Evolutionary conservation across 768 basidiomycete species (phyloP), one percentile per base, ranked within the genome.

Genomic region (Scleroderma citrinum): DNA sequence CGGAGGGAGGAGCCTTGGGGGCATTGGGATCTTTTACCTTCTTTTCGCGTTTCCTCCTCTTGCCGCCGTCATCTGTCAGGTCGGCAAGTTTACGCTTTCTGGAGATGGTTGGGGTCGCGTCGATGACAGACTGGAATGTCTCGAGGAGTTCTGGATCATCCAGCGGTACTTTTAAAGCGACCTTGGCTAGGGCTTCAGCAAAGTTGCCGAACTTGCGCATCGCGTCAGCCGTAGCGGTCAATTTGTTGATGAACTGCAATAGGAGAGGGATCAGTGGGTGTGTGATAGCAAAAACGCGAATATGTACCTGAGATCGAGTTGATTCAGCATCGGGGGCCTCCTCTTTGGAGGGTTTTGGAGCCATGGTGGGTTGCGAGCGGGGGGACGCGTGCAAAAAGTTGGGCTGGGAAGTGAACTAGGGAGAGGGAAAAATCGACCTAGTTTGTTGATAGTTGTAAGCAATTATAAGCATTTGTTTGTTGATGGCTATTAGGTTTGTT

Each of bases 1-100:
- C 92, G 7, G 89, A 89, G 13, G 92, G 78, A 23, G 95, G 94
- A 8, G 92, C 84, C 65, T 94, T 96, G 29, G 95, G 95, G 50
- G 92, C 92, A 67, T 93, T 87, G 17, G 93, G 92, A 60, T 98
- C 94, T 67, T 85, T 83, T 35, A 60, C 74, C 58, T 85, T 85
- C 68, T 84, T 92, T 49, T 66, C 67, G 40, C 68, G 61, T 47
- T 53, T 70, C 36, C 55, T 61, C 51, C 61, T 56, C 53, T 60
- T 67, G 11, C 39, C 71, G 20, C 70, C 74, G 23, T 60, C 66
- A 41, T 73, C 76, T 10, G 54, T 71, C n/a, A 57, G 59, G 21
- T 71, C 69, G 16, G 51, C 42, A 32, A 64, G 49, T 59, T 81
- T 85, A 60, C 81, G 79, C 64, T 87, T 87, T 52, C 71, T 75